A percentile compares a stretch with the other conserved stretches of the same genome.
phyloP scores from a whole-genome alignment of 768 basidiomycete genomes.

The Auricularia sp. region DNA sequence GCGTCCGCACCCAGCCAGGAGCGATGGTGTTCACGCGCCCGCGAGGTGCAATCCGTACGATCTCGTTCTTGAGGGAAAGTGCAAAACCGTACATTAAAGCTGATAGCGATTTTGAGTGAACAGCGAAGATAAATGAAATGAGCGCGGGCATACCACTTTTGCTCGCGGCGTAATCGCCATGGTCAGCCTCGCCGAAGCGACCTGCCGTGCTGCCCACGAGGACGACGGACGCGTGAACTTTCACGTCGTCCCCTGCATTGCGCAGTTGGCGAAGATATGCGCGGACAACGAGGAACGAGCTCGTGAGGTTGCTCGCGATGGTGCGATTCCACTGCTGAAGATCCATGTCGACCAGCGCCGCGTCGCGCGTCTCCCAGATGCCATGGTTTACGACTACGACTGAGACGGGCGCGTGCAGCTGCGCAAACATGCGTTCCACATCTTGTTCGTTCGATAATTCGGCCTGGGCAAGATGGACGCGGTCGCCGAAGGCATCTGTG shows the following conservation, averaged over 20 bases:
- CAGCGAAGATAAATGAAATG: not conserved
- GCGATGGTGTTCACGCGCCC: conserved; percentile 63
- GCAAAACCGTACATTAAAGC: conserved; percentile 67
- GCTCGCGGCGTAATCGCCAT: conserved; percentile 55
- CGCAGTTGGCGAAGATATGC: conserved; percentile 45
- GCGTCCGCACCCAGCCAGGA: conserved; percentile 52
- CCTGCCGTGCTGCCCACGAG: conserved; percentile 65
- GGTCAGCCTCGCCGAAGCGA: conserved; percentile 59
- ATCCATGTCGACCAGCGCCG: conserved; percentile 45
- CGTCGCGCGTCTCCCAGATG: conserved; percentile 34
- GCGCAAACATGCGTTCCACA: conserved; percentile 38
- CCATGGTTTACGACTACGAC: conserved; percentile 56
- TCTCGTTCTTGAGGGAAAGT: conserved; percentile 66
- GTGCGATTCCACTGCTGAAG: conserved; percentile 56
- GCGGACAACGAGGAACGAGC: conserved; percentile 54
- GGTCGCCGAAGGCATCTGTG: conserved; percentile 24
- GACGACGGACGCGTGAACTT: conserved; percentile 49
- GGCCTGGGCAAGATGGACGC: conserved; percentile 35
- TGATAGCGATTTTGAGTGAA: conserved; percentile 12
- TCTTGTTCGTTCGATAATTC: conserved; percentile 49
- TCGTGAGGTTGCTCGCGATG: conserved; percentile 52
- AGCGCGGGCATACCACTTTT: conserved; percentile 46
- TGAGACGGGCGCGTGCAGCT: conserved; percentile 34
- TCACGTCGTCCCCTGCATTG: conserved; percentile 26
- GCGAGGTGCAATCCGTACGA: conserved; percentile 60